A percentile compares a stretch with the other conserved stretches of the same genome.
Conservation (phyloP, 108 stramenopile genomes). For the Cyclostephanos invisitatus region DNA sequence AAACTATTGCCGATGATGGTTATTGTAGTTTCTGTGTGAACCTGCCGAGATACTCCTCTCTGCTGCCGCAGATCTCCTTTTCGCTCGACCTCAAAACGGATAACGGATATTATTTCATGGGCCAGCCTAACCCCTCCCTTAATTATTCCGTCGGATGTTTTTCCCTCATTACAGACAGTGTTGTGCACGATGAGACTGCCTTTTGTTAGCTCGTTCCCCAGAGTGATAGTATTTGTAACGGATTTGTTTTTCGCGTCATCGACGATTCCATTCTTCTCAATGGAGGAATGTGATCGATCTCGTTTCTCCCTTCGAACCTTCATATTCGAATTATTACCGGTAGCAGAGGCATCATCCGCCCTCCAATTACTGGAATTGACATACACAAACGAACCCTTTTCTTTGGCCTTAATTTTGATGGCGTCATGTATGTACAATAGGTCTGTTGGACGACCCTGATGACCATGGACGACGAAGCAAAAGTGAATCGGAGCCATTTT, state of each 20-base stretch:
- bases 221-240: neutral
- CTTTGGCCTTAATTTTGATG: conserved; percentile 21
- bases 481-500: conserved; percentile 16
- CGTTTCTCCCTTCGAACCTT: conserved; percentile 21
- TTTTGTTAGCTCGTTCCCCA: neutral
- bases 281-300: conserved; percentile 18
- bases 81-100: conserved; percentile 28
- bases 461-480: conserved; percentile 37
- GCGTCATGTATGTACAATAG: conserved; percentile 26
- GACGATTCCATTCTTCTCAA: neutral
- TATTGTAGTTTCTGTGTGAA: conserved; percentile 40
- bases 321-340: neutral
- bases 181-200: conserved; percentile 62
- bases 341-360: neutral
- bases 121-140: conserved; percentile 66
- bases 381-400: conserved; percentile 12
- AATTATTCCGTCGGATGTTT: conserved; percentile 69
- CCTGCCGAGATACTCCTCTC: conserved; percentile 1
- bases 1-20: conserved; percentile 77
- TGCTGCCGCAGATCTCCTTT: conserved; percentile 3
- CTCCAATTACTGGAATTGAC: conserved; percentile 16
- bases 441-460: conserved; percentile 34
- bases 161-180: conserved; percentile 59
- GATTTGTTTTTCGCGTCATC: neutral
- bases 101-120: conserved; percentile 60